These are phyloP conservation scores for Neurospora sp. DNA, from an alignment of 495 filamentous ascomycete genomes.

Conservation along the genomic window DNA sequence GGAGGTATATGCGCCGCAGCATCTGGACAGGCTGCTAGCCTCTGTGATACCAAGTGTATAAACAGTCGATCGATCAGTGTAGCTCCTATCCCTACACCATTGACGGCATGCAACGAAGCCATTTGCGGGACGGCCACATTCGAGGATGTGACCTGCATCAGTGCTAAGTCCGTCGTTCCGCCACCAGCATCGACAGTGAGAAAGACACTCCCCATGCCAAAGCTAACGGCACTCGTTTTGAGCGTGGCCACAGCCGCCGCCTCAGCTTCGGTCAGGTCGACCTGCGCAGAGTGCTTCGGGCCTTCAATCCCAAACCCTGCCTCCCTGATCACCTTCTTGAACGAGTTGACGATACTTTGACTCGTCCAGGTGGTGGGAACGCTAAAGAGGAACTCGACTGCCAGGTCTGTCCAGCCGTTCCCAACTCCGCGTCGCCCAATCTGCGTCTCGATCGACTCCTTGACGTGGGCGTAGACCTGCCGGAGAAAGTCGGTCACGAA, in stretches of 20 bases:
- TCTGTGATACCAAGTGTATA: conserved; percentile 16
- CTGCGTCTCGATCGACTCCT: conserved; percentile 33
- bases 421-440: conserved; percentile 25
- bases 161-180: conserved; percentile 28
- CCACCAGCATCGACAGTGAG: conserved; percentile 29
- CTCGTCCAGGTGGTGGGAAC: conserved; percentile 61
- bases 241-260: conserved; percentile 49
- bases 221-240: conserved; percentile 23
- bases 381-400: conserved; percentile 55
- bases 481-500: conserved; percentile 47
- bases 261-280: conserved; percentile 61
- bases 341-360: conserved; percentile 46
- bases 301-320: conserved; percentile 43
- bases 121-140: conserved; percentile 21
- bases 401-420: conserved; percentile 33
- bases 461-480: conserved; percentile 46
- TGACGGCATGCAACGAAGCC: conserved; percentile 25
- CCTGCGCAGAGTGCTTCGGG: conserved; percentile 35
- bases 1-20: conserved; percentile 16
- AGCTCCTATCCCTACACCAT: conserved; percentile 28
- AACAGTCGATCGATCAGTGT: conserved; percentile 29
- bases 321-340: conserved; percentile 35
- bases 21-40: conserved; percentile 19
- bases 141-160: conserved; percentile 25
- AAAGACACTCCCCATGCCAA: conserved; percentile 22